Evolutionary conservation across 2,329 filamentous ascomycete species (phyloP), one percentile per base, ranked within the genome.

Genomic region (Aspergillus quadrilineatus): DNA sequence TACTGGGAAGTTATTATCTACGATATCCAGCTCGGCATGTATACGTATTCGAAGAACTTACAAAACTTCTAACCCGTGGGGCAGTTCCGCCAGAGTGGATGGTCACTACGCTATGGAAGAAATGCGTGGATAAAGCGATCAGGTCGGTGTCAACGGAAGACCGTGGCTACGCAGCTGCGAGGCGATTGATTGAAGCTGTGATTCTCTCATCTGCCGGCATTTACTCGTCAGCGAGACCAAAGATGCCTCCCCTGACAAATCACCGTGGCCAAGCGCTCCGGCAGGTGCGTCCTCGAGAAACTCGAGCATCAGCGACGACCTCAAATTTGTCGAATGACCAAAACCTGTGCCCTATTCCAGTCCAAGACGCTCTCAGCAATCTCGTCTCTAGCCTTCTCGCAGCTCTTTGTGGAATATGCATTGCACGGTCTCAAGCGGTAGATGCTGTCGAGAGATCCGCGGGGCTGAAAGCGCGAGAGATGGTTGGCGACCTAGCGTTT

Each of bases 71-170:
- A 32, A 39, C 57, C n/a, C 66, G 69, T 17, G 63, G 67, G 6
- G 62, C 62, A 4, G 17, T 77, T 10, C 72, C 73, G 9, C 63
- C 69, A 14, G 71, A 76, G 56, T 76, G 75, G 73, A 71, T 76
- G 68, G 72, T 73, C 41, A 76, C 74, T 12, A 69, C 61, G 15
- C 55, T 60, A 12, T 74, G 74, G 71, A 75, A 71, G 43, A 58
- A 59, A 6, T 73, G 69, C 56, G 64, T 76, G 62, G 66, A 68
- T 34, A 61, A 65, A 22, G 75, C 75, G 6, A 72, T 73, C 10
- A 65, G 67, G 37, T 75, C 73, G 29, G 62, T 75, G 45, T 72
- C 72, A 4, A 66, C 57, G n/a, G 65, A 66, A n/a, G 71, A 74
- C 53, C 51, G 60, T 6, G 60, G 74, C 45, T 74, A 60, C 28